Conservation (phyloP, 1,284 basidiomycete genomes). For the Trichosporon sp. region DNA sequence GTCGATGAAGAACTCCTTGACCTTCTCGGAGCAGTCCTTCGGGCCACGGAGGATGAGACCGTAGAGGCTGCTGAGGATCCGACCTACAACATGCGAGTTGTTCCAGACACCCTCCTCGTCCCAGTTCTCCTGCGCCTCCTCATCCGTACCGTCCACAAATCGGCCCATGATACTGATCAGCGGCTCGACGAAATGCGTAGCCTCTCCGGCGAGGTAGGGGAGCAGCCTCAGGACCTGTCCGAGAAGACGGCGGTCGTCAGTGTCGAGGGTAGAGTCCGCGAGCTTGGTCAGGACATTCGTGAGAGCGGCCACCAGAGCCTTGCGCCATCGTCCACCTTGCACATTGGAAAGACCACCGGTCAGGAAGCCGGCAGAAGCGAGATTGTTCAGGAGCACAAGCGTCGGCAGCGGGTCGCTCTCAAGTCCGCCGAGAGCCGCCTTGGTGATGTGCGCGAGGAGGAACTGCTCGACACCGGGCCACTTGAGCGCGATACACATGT, state of each 20-base stretch:
- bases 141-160: slow-evolving; percentile 19
- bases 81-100: slow-evolving; percentile 40
- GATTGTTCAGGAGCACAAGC: slow-evolving; percentile 51
- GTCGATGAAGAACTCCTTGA: slow-evolving; percentile 33
- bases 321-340: slow-evolving; percentile 55
- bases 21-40: slow-evolving; percentile 32
- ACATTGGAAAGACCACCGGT: slow-evolving; percentile 52
- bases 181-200: slow-evolving; percentile 33
- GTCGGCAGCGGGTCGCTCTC: slow-evolving; percentile 45
- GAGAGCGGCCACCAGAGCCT: slow-evolving; percentile 41
- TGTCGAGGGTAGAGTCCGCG: slow-evolving; percentile 18
- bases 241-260: slow-evolving; percentile 36
- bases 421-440: slow-evolving; percentile 41
- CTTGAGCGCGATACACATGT: slow-evolving; percentile 48
- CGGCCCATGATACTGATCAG: slow-evolving; percentile 31
- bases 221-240: slow-evolving; percentile 45
- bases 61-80: slow-evolving; percentile 34
- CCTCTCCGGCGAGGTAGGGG: slow-evolving; percentile 40
- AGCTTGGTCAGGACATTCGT: slow-evolving; percentile 21
- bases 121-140: slow-evolving; percentile 32
- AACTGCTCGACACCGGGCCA: slow-evolving; percentile 58
- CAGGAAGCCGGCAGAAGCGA: slow-evolving; percentile 50
- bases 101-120: slow-evolving; percentile 43
- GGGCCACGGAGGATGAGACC: slow-evolving; percentile 55
- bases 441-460: slow-evolving; percentile 43